Evolutionary conservation across 345 rosid species (phyloP).

Genomic region (Excoecaria agallocha): DNA sequence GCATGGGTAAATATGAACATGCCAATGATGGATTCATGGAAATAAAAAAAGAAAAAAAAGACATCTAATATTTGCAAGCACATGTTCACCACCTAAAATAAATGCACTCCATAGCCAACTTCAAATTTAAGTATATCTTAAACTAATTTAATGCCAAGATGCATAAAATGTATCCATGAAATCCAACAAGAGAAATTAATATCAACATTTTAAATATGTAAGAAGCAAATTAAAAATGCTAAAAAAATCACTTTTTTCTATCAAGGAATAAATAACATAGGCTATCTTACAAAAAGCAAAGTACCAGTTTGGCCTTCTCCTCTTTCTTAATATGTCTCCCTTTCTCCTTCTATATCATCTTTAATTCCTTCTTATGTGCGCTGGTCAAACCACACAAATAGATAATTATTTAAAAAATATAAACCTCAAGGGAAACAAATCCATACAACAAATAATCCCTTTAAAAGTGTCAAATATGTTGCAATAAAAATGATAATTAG

Average conservation of each 20-base stretch:
- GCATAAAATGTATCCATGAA: too few species aligned
- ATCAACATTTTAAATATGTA: too few species aligned
- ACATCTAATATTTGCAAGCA: not conserved
- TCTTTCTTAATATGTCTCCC: constrained; percentile 76
- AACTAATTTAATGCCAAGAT: too few species aligned
- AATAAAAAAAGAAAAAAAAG: not conserved
- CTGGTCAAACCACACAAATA: constrained; percentile 29
- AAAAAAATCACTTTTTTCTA: too few species aligned
- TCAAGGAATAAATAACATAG: too few species aligned
- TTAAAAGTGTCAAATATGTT: too few species aligned
- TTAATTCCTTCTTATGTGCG: constrained; percentile 81
- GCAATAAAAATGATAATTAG: too few species aligned
- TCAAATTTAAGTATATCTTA: too few species aligned
- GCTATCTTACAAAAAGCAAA: too few species aligned
- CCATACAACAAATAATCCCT: not conserved
- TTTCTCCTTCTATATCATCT: constrained; percentile 71
- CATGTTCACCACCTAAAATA: not conserved
- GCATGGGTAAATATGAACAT: not conserved
- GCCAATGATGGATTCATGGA: not conserved
- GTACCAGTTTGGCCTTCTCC: constrained; percentile 45
- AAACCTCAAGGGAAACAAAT: not conserved
- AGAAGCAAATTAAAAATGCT: too few species aligned
- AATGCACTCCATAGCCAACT: too few species aligned
- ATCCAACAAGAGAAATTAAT: too few species aligned
- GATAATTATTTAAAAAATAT: not conserved